Evolutionary conservation across 495 filamentous ascomycete species (phyloP).

Genomic region (Penicillium manginii): DNA sequence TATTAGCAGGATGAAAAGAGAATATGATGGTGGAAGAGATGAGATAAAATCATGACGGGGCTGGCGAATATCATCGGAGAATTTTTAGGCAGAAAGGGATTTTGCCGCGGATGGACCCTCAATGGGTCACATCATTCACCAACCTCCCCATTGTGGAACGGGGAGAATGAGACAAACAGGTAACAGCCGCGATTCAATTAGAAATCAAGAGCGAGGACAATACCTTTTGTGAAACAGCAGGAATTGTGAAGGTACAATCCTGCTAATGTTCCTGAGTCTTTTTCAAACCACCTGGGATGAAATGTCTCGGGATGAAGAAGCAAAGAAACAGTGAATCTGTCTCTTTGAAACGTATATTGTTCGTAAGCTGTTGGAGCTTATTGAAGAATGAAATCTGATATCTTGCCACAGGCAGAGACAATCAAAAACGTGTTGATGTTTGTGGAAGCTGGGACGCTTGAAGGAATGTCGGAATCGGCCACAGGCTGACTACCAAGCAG

Average conservation of each 20-base stretch:
- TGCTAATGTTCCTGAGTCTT: slow-evolving; percentile 9
- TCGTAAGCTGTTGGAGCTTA: background rate
- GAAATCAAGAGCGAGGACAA: slow-evolving; percentile 18
- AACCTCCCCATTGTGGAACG: background rate
- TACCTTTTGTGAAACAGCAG: slow-evolving; percentile 27
- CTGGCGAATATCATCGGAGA: background rate
- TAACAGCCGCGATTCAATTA: slow-evolving; percentile 5
- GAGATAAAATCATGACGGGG: background rate
- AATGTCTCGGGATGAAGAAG: background rate
- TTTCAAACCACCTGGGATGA: background rate
- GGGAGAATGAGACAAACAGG: slow-evolving; percentile 5
- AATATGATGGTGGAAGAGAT: background rate
- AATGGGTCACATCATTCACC: slow-evolving; percentile 3
- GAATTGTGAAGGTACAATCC: slow-evolving; percentile 12
- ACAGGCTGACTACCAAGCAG: slow-evolving; percentile 37
- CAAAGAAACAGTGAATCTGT: slow-evolving; percentile 6
- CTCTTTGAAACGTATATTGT: slow-evolving; percentile 9
- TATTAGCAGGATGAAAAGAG: slow-evolving; percentile 9
- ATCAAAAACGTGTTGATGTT: background rate
- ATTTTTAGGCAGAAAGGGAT: slow-evolving; percentile 9
- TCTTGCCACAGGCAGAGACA: slow-evolving; percentile 5
- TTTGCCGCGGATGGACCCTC: background rate
- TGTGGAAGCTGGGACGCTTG: background rate
- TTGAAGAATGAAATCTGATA: background rate
- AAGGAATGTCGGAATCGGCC: slow-evolving; percentile 42